Evolutionary conservation across 1,284 basidiomycete genomes (phyloP), one percentile per base, ranked within the genome.

Genomic region (Boletus hoseneyae): DNA sequence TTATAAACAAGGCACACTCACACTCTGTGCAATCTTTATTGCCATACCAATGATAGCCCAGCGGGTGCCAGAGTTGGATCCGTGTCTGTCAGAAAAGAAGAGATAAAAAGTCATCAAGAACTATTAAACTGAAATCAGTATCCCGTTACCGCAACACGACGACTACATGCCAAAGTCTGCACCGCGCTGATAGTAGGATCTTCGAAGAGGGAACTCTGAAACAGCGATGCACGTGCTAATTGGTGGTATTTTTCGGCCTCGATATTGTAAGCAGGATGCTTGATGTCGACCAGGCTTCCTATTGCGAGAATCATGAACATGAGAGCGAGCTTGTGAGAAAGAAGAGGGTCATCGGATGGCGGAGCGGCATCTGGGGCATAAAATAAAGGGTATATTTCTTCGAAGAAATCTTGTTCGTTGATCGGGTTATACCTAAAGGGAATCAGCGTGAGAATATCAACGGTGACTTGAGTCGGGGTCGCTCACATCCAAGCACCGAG

Each of bases 221-320:
- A 88, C 11, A 90, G 71, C 1, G 87, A 77, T 1, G 87, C 85
- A 43, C 83, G 77, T 2, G 85, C 82, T 4, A 90, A 70, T 52
- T 88, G 85, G 58, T 89, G 80, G 56, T 85, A 90, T 64, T 86
- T 87, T 65, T 89, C 85, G 1, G 87, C 87, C 48, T 90, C 87
- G 34, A 86, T 65, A 50, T 79, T 86, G 65, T 88, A 89, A 1
- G 85, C 76, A 10, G 78, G 73, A 35, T 82, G 70, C 11, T 74
- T 69, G 7, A 77, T 74, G 58, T 90, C 82, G 78, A 89, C 84
- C 45, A 89, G 71, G 33, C 78, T 79, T 2, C 85, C 87, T 52
- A 90, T 83, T 0, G 87, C 83, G 9, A 90, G 75, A 21, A 90
- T 73, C 73, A 90, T 86, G 64, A 85, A 90, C 70, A 89, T 70